Conservation (phyloP, 371 early-diverging fungal species). For the Mucor racemosus region DNA sequence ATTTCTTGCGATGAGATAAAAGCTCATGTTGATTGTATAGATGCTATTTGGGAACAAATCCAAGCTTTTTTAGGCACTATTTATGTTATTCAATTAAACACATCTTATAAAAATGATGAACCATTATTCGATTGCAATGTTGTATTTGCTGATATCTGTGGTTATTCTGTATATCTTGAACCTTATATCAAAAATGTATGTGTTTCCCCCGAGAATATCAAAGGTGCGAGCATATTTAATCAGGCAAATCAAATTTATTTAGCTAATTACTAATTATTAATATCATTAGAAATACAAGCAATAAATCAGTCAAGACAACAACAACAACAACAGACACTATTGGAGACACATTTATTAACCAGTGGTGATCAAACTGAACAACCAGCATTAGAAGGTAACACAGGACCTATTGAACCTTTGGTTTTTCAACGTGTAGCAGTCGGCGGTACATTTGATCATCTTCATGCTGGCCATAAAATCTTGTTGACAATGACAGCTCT, state of each 20-base stretch:
- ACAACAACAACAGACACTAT: neutral
- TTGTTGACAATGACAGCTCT: constrained; percentile 84
- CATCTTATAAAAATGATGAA: constrained; percentile 22
- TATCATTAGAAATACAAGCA: too few species aligned
- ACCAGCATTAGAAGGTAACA: constrained; percentile 1
- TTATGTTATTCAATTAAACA: constrained; percentile 38
- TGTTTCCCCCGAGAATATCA: neutral
- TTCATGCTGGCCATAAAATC: constrained; percentile 95
- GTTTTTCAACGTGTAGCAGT: constrained; percentile 68
- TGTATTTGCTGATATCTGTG: constrained; percentile 41
- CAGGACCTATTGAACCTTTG: constrained; percentile 24
- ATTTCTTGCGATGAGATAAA: constrained; percentile 27
- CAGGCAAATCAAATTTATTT: too few species aligned
- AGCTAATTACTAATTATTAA: too few species aligned
- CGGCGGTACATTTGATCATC: constrained; percentile 97
- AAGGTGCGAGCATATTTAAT: neutral
- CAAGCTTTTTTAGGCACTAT: constrained; percentile 40
- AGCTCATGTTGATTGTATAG: constrained; percentile 11
- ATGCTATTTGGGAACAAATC: constrained; percentile 37
- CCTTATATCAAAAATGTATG: constrained; percentile 23
- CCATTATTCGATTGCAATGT: constrained; percentile 46
- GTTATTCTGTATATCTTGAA: constrained; percentile 31
- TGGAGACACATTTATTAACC: neutral
- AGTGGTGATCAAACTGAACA: constrained; percentile 1
- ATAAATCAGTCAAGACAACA: neutral